These are phyloP conservation scores for Botrytis cinerea DNA, from an alignment of 2,329 filamentous ascomycete species.

Conservation along the genomic window DNA sequence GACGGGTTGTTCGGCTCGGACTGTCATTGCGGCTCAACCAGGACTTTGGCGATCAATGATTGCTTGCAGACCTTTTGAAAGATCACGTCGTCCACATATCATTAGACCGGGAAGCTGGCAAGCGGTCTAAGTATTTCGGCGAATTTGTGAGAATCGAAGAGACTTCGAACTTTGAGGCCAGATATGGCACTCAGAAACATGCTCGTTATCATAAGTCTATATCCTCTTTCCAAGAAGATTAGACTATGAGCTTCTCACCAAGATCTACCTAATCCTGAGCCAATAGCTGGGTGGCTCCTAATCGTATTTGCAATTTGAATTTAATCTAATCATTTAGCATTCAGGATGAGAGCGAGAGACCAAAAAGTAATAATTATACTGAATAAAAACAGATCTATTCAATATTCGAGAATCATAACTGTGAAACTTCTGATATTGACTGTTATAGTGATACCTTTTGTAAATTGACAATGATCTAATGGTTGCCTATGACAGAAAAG, in stretches of 20 bases:
- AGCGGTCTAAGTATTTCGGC: not conserved
- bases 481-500: not conserved
- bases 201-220: not conserved
- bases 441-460: too few species aligned
- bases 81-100: constrained; percentile 5
- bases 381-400: not conserved
- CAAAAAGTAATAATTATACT: not conserved
- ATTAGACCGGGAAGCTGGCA: constrained; percentile 10
- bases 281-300: not conserved
- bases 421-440: not conserved
- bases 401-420: not conserved
- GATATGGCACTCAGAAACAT: not conserved
- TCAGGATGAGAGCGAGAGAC: not conserved
- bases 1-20: not conserved
- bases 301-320: not conserved
- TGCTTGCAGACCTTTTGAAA: constrained; percentile 12
- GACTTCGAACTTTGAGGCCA: not conserved
- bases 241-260: too few species aligned
- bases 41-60: constrained; percentile 11
- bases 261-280: too few species aligned
- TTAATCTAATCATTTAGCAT: not conserved
- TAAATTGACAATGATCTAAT: not conserved
- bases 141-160: not conserved
- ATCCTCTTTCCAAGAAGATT: not conserved
- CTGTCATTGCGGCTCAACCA: constrained; percentile 1